Base-by-base conservation (phyloP, 2,329 filamentous ascomycete genomes). In the Claviceps pazoutovae region DNA sequence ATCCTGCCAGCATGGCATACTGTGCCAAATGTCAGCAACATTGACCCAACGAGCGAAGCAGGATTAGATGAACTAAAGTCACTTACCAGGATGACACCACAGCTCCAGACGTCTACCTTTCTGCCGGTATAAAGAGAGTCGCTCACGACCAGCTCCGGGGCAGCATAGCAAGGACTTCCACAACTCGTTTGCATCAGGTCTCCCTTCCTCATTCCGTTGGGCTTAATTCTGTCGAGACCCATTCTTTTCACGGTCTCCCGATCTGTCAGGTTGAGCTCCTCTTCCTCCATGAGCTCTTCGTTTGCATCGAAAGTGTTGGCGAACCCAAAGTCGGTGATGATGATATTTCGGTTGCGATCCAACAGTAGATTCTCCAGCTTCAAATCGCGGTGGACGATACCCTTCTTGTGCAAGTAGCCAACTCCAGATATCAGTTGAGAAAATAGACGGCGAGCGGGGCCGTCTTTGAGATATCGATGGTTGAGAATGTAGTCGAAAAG, bases 161-260 rank as follows among this genome's bases (percentile, higher is more conserved):
- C 93, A 48, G 93, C 93, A 68, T 98, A 98, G 64, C 93, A 98
- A 7, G 93, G 93, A 68, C 91, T 97, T 57, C 93, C 93, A 66
- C 93, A 98, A 66, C 93, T 97, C 11, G 93, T 98, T 70, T 96
- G 91, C 93, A 98, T 98, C 62, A 98, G 72, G 71, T 98, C 93
- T 39, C 93, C 93, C 61, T 89, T 82, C 55, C 91, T 79, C 61
- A 82, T 76, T 14, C 88, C 89, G 57, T 86, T 86, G 13, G 79
- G 66, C 60, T 87, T 83, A 41, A 86, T 69, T 60, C 82, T 84
- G 66, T 97, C 91, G 48, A 97, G 74, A n/a, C 88, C 86, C 71
- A 86, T 77, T 49, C 83, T 78, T 71, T 91, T 91, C 55, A 97
- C 85, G 63, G 84, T 93, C 17, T 96, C 90, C 58, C 88, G 86